phyloP scores from a whole-genome alignment of 495 filamentous ascomycete species.

The Cudoniella acicularis region DNA sequence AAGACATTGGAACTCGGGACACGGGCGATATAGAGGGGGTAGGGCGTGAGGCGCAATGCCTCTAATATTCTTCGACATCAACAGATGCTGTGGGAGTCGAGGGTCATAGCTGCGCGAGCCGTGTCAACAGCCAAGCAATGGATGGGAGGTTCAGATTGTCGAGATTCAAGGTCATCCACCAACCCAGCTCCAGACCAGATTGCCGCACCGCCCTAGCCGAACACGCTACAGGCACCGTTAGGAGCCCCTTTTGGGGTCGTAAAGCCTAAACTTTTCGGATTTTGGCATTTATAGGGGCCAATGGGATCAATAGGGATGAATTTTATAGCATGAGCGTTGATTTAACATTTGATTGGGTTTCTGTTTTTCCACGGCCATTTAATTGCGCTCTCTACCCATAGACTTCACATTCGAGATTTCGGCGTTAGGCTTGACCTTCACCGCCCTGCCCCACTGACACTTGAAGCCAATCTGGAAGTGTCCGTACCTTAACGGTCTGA shows the following conservation, averaged over 20 bases:
- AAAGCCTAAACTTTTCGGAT: too few relatives aligned
- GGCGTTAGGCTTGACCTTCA: too few relatives aligned
- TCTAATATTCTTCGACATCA: conserved; percentile 27
- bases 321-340: too few relatives aligned
- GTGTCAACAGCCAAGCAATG: conserved; percentile 1
- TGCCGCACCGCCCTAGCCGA: background rate
- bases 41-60: conserved; percentile 21
- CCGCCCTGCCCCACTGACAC: too few relatives aligned
- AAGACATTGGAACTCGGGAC: conserved; percentile 33
- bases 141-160: background rate
- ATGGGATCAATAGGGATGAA: too few relatives aligned
- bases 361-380: too few relatives aligned
- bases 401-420: too few relatives aligned
- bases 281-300: too few relatives aligned
- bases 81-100: background rate
- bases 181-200: background rate
- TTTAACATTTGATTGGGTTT: too few relatives aligned
- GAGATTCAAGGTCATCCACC: background rate
- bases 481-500: too few relatives aligned
- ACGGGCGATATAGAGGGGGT: background rate
- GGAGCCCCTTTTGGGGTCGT: background rate
- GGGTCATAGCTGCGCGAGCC: conserved; percentile 15
- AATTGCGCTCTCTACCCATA: too few relatives aligned
- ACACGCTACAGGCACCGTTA: background rate
- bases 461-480: too few relatives aligned